Percentiles rank a stretch among this genome's conserved stretches.
phyloP scores from a whole-genome alignment of 257 asterid species.

The Penstemon eatonii region DNA sequence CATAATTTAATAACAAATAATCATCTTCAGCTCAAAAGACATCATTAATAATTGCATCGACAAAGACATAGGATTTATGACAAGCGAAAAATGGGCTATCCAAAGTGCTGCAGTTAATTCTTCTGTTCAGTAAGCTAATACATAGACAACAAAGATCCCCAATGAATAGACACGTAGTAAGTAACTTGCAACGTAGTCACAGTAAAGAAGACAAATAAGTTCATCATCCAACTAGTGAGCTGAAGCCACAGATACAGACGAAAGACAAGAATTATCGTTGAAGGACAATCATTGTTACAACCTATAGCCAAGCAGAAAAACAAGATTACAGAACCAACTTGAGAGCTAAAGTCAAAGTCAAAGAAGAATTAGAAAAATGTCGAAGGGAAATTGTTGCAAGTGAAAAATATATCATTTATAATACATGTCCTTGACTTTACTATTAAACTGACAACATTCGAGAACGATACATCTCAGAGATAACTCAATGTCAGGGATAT shows the following conservation, averaged over 20 bases:
- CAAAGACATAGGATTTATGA: conserved; percentile 4
- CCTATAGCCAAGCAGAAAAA: not conserved
- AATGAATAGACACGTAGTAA: not conserved
- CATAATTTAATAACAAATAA: not conserved
- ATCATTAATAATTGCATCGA: conserved; percentile 4
- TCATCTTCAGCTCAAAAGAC: not conserved
- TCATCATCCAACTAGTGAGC: no score
- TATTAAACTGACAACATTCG: not conserved
- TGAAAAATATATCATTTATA: not conserved
- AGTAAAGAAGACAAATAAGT: not conserved
- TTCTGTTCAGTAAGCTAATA: not conserved
- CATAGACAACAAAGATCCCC: not conserved
- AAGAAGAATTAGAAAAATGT: not conserved
- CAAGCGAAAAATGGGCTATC: conserved; percentile 4
- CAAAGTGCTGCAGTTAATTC: conserved; percentile 4
- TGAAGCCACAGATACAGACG: not conserved
- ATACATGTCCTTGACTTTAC: not conserved
- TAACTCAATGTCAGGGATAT: not conserved
- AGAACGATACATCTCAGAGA: no score
- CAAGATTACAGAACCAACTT: not conserved
- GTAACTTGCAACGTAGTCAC: not conserved
- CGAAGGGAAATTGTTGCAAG: not conserved
- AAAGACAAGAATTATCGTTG: no score
- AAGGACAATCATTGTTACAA: no score
- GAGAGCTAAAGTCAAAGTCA: conserved; percentile 1